Conservation (phyloP, 345 rosid species). For the Brassica rapa region DNA sequence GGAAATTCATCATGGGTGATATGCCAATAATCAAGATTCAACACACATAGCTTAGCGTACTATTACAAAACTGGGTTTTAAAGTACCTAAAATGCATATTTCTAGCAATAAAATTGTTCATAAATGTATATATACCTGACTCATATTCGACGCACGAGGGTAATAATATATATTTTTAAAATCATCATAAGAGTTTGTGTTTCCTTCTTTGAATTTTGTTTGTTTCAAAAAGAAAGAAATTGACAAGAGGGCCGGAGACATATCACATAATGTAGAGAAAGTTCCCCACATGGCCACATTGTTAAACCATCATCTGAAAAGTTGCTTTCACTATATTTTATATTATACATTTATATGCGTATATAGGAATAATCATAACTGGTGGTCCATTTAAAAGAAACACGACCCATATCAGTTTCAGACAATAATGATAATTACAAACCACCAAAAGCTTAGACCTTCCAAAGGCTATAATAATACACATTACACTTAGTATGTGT, state of each 20-base stretch:
- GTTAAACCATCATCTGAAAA: slow-evolving; percentile 37
- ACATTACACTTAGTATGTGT: slow-evolving; percentile 30
- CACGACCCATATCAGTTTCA: slow-evolving; percentile 43
- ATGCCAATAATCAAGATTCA: not conserved
- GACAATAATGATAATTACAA: slow-evolving; percentile 38
- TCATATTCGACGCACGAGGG: slow-evolving; percentile 18
- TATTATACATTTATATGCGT: not conserved
- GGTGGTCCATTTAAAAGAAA: slow-evolving; percentile 38
- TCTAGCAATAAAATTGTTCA: slow-evolving; percentile 1
- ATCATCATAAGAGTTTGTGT: not conserved
- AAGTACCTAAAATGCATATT: not conserved
- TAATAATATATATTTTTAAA: not conserved
- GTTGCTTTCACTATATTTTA: slow-evolving; percentile 28
- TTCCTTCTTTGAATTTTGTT: not conserved
- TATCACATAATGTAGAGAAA: slow-evolving; percentile 29
- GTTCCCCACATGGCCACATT: slow-evolving; percentile 25
- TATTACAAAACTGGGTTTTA: not conserved
- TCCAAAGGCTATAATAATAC: slow-evolving; percentile 32
- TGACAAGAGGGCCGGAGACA: slow-evolving; percentile 23
- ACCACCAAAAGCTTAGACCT: slow-evolving; percentile 35
- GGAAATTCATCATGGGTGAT: not conserved
- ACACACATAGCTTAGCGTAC: not conserved
- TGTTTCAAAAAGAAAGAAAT: slow-evolving; percentile 5
- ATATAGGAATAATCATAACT: slow-evolving; percentile 36
- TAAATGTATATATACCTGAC: not conserved